phyloP scores from a whole-genome alignment of 352 stramenopile species.

The Globisporangium cylindrosporum region DNA sequence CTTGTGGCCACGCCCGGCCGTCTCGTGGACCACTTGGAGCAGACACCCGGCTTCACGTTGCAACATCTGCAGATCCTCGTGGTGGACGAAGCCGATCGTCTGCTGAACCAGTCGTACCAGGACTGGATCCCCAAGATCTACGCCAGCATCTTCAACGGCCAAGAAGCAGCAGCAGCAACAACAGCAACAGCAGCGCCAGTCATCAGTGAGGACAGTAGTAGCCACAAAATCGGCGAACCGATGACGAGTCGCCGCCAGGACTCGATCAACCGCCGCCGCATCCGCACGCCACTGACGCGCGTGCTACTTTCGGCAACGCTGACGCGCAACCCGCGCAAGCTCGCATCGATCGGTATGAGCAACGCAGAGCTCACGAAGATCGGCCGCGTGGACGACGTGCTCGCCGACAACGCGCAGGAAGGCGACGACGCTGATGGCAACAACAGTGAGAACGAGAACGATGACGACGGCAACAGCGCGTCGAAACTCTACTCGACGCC shows the following conservation, averaged over 20 bases:
- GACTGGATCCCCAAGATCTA: slow-evolving; percentile 95
- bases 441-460: slow-evolving; percentile 25
- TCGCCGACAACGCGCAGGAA: slow-evolving; percentile 66
- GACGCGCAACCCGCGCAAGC: slow-evolving; percentile 95
- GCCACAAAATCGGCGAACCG: background rate
- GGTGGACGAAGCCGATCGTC: slow-evolving; percentile 96
- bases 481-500: slow-evolving; percentile 79
- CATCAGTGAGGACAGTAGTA: background rate
- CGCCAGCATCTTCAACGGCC: slow-evolving; percentile 71
- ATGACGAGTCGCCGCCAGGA: slow-evolving; percentile 74
- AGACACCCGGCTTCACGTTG: slow-evolving; percentile 96
- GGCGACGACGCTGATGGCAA: slow-evolving; percentile 32
- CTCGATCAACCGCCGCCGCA: slow-evolving; percentile 75
- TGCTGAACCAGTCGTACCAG: slow-evolving; percentile 97
- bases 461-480: slow-evolving; percentile 12
- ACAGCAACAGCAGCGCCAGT: slow-evolving; percentile 26
- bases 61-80: slow-evolving; percentile 96
- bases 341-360: slow-evolving; percentile 92
- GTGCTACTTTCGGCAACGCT: slow-evolving; percentile 98
- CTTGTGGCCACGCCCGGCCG: slow-evolving; percentile 96
- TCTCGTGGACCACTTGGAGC: slow-evolving; percentile 96
- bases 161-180: slow-evolving; percentile 39
- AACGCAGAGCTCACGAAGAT: slow-evolving; percentile 94
- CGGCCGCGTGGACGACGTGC: slow-evolving; percentile 51
- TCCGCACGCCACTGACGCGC: slow-evolving; percentile 89